These are phyloP conservation scores for Neoscytalidium dimidiatum DNA, from an alignment of 2,329 filamentous ascomycete species.

Conservation along the genomic window DNA sequence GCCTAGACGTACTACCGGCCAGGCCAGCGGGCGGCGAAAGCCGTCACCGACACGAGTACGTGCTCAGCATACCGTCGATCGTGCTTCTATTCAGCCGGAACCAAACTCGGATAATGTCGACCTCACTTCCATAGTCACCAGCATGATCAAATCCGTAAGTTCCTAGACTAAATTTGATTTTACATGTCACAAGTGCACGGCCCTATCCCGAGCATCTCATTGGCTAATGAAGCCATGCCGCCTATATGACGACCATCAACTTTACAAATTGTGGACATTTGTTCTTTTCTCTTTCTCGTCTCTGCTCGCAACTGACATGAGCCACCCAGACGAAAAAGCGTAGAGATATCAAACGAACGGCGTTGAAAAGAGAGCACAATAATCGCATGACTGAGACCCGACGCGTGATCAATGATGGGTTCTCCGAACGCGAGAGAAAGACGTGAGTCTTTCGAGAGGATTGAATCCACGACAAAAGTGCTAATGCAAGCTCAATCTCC, in stretches of 20 bases:
- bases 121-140: not conserved
- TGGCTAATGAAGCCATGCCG: not conserved
- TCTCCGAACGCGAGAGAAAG: conserved; percentile 29
- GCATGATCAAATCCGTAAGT: conserved; percentile 4
- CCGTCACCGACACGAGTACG: not conserved
- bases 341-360: conserved; percentile 28
- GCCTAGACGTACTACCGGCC: not conserved
- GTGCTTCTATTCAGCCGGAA: not conserved
- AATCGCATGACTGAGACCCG: conserved; percentile 20
- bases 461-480: not conserved
- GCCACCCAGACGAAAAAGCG: conserved; percentile 28
- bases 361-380: conserved; percentile 26
- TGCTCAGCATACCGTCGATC: not conserved
- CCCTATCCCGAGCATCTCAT: not conserved
- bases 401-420: conserved; percentile 26
- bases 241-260: not conserved
- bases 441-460: conserved; percentile 26
- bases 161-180: not conserved
- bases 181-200: not conserved
- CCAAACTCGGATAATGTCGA: not conserved
- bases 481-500: too few relatives aligned
- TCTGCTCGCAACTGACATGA: not conserved
- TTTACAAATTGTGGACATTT: not conserved
- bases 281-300: not conserved
- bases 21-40: not conserved